These are phyloP conservation scores for Citrullus colocynthis DNA, from an alignment of 306 rosid genomes.

Conservation along the genomic window DNA sequence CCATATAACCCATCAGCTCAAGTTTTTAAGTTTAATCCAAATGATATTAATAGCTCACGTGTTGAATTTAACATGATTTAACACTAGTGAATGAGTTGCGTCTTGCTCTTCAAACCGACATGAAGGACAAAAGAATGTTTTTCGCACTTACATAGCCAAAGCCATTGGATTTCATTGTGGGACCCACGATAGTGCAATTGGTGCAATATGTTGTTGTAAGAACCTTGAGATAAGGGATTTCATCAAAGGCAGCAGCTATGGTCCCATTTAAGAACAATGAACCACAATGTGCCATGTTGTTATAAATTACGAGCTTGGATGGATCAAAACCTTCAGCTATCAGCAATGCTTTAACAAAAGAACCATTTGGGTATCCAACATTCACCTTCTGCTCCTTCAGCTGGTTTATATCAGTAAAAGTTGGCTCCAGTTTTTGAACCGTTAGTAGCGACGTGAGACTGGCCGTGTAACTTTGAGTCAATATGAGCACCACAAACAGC, in stretches of 20 bases:
- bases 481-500: constrained; percentile 50
- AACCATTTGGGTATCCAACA: constrained; percentile 40
- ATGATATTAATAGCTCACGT: background rate
- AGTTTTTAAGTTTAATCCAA: background rate
- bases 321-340: constrained; percentile 22
- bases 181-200: constrained; percentile 20
- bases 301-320: constrained; percentile 15
- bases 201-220: constrained; percentile 24
- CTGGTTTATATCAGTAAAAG: constrained; percentile 20
- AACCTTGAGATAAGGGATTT: constrained; percentile 12
- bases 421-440: constrained; percentile 36
- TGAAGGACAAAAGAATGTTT: background rate
- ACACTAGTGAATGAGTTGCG: background rate
- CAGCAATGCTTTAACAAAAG: constrained; percentile 30
- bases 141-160: constrained; percentile 32
- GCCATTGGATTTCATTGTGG: constrained; percentile 21
- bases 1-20: background rate
- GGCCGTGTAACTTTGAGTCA: constrained; percentile 63
- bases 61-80: background rate
- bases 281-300: constrained; percentile 6
- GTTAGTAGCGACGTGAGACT: constrained; percentile 52
- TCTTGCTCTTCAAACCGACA: background rate
- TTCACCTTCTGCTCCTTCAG: constrained; percentile 19
- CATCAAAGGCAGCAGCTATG: constrained; percentile 34
- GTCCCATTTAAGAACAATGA: constrained; percentile 25